Evolutionary conservation across 2,329 filamentous ascomycete species (phyloP).

Genomic region (Pyrenophora graminea): DNA sequence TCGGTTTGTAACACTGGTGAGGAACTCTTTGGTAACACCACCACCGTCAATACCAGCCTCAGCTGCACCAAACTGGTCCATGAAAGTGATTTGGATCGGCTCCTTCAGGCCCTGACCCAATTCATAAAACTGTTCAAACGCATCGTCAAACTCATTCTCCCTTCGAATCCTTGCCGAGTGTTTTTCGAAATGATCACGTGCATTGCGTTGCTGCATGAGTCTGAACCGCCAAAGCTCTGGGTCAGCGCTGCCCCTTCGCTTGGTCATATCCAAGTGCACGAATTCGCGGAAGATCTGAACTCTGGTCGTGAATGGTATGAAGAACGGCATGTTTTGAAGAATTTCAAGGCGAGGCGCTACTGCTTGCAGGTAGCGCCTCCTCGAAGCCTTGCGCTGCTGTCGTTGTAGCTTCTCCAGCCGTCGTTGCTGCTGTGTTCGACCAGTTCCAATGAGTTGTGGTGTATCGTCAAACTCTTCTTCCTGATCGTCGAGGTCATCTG

Average conservation of each 20-base stretch:
- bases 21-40: conserved; percentile 95
- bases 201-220: conserved; percentile 44
- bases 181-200: conserved; percentile 45
- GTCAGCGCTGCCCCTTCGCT: conserved; percentile 71
- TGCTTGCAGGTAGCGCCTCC: conserved; percentile 73
- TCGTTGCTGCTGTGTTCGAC: conserved; percentile 65
- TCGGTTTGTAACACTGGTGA: conserved; percentile 84
- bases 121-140: conserved; percentile 78
- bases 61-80: conserved; percentile 82
- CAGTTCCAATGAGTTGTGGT: conserved; percentile 56
- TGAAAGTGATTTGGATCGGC: conserved; percentile 93
- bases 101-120: conserved; percentile 86
- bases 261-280: conserved; percentile 78
- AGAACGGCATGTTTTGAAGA: conserved; percentile 93
- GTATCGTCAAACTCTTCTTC: conserved; percentile 47
- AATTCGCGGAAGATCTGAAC: conserved; percentile 95
- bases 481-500: conserved; percentile 56
- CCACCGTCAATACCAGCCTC: conserved; percentile 97
- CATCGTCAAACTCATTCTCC: conserved; percentile 81
- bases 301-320: conserved; percentile 88
- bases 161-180: conserved; percentile 80
- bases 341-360: conserved; percentile 88
- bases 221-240: conserved; percentile 74
- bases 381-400: conserved; percentile 68
- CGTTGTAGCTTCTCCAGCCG: conserved; percentile 65